phyloP scores from a whole-genome alignment of 2,329 filamentous ascomycete genomes.

The Aureobasidium sp. region DNA sequence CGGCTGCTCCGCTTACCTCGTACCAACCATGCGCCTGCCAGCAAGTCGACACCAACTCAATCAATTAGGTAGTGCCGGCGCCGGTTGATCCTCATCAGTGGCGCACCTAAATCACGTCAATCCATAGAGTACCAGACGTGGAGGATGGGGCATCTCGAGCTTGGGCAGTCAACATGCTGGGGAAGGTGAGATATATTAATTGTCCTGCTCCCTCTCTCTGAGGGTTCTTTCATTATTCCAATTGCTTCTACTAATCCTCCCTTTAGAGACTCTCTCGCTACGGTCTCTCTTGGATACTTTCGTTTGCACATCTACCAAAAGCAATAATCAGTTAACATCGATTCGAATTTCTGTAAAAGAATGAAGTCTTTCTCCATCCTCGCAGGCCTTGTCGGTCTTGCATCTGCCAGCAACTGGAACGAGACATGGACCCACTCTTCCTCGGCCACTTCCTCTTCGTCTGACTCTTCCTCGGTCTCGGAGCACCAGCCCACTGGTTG shows the following conservation, averaged over 20 bases:
- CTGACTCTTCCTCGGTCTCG: neutral
- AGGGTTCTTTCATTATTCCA: neutral
- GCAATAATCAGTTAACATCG: neutral
- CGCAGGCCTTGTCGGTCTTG: constrained; percentile 15
- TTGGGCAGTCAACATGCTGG: constrained; percentile 7
- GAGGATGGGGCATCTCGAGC: constrained; percentile 7
- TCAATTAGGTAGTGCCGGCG: neutral
- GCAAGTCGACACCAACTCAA: neutral
- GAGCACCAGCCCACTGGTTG: neutral
- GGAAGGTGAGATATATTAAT: constrained; percentile 8
- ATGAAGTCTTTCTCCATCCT: constrained; percentile 15
- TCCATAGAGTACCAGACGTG: neutral
- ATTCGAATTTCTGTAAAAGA: neutral
- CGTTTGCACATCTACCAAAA: constrained; percentile 19
- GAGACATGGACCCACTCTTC: neutral
- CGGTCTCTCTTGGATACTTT: constrained; percentile 33
- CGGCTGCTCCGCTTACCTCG: constrained; percentile 1
- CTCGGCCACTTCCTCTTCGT: neutral
- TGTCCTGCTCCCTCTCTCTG: neutral
- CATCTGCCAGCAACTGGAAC: constrained; percentile 1
- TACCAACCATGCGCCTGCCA: neutral
- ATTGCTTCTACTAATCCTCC: constrained; percentile 19
- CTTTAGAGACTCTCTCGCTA: constrained; percentile 40
- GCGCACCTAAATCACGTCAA: constrained; percentile 15
- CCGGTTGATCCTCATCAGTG: constrained; percentile 16